Evolutionary conservation across 2,329 filamentous ascomycete species (phyloP).

Genomic region (Beauveria australis): DNA sequence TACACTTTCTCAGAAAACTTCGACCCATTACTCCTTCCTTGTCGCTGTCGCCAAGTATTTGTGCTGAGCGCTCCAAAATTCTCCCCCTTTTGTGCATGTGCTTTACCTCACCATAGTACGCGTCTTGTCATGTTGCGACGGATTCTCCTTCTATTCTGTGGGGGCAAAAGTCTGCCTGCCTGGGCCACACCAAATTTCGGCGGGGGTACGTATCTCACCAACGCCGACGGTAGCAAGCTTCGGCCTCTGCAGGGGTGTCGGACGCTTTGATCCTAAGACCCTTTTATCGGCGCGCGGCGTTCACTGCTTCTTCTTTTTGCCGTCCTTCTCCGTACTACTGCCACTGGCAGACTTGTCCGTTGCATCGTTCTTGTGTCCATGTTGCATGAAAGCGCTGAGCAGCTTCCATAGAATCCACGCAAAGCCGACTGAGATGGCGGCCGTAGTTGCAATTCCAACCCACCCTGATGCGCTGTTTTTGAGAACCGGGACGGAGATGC

Average conservation of each 20-base stretch:
- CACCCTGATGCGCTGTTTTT: constrained; percentile 41
- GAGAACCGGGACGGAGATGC: constrained; percentile 57
- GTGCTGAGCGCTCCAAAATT: background rate
- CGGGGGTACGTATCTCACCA: too few relatives aligned
- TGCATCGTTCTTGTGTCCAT: background rate
- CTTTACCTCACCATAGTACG: background rate
- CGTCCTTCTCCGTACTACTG: background rate
- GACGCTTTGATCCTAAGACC: background rate
- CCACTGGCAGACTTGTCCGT: background rate
- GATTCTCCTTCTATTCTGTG: background rate
- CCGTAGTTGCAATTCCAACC: constrained; percentile 48
- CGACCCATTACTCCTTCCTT: background rate
- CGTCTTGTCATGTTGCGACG: background rate
- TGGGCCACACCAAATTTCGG: background rate
- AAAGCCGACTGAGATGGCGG: constrained; percentile 55
- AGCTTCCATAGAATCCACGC: constrained; percentile 61
- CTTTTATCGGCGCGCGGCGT: background rate
- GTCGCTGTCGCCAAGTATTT: background rate
- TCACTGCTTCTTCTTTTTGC: constrained; percentile 19
- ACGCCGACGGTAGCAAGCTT: too few relatives aligned
- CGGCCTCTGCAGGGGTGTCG: too few relatives aligned
- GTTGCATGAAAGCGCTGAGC: constrained; percentile 22
- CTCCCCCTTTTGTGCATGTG: background rate
- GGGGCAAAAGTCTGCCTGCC: background rate
- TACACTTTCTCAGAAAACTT: background rate